Evolutionary conservation across 768 basidiomycete genomes (phyloP), one percentile per base, ranked within the genome.

Genomic region (Suillus cothurnatus): DNA sequence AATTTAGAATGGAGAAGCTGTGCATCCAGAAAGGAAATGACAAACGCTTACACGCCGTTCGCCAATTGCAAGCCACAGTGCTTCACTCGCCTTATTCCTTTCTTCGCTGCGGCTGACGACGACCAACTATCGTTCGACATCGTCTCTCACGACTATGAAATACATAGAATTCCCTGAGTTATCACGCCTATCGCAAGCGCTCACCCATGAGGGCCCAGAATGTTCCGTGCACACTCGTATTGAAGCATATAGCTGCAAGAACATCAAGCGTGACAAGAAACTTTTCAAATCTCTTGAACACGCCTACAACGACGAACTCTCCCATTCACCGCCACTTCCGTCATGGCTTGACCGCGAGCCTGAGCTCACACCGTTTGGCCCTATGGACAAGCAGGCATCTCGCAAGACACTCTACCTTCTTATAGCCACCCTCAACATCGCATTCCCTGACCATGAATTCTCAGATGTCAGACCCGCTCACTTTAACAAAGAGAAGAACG

Each of bases 391-490:
- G 72, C 90, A 89, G 50, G 82, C 85, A 55, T 90, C 91, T 39
- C 85, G 94, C 71, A 97, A 97, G 85, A 96, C 93, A 4, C 89
- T 97, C 64, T 97, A 95, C 82, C 88, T 96, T 59, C 91, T 99
- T 75, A 97, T 99, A 72, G 92, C 94, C 38, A 95, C 95, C 3
- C 90, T 99, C 72, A 99, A 99, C 81, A 88, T 94, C 72, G 96
- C 97, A 7, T 99, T 96, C 74, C 97, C 97, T 2, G 97, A 99
- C 85, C 86, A 98, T 80, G 96, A 98, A 73, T 99, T 99, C 81
- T 93, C 93, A 8, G 91, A 93, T 75, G 91, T 97, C 61, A 87
- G 91, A 32, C 93, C 95, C 0, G 89, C 90, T 12, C 91, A 97
- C 71, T 99, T 99, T 78, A 88, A 85, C 73, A 90, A 90, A 64